These are phyloP conservation scores for Tothia fuscella DNA, from an alignment of 2,329 filamentous ascomycete species.

Conservation along the genomic window DNA sequence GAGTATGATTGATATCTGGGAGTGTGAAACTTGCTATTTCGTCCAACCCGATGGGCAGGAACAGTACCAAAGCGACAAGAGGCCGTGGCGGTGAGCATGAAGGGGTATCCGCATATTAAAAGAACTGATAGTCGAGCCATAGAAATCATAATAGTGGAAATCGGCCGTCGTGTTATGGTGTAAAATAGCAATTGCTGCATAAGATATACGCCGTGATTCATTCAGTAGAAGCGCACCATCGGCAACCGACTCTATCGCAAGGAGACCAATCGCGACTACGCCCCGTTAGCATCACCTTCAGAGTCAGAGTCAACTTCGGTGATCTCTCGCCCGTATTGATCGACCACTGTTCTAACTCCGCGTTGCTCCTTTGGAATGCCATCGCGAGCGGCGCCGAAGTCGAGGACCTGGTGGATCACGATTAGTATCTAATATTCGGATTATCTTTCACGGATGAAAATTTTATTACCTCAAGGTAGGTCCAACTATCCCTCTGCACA, in stretches of 20 bases:
- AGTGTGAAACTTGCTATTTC: too few relatives aligned
- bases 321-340: constrained; percentile 20
- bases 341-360: constrained; percentile 59
- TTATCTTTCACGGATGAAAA: constrained; percentile 25
- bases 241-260: background rate
- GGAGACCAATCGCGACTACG: constrained; percentile 3
- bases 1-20: too few relatives aligned
- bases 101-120: too few relatives aligned
- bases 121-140: too few relatives aligned
- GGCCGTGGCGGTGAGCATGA: too few relatives aligned
- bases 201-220: too few relatives aligned
- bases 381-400: constrained; percentile 90
- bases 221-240: constrained; percentile 5
- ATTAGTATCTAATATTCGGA: constrained; percentile 22
- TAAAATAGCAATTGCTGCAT: too few relatives aligned
- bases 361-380: constrained; percentile 66
- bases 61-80: too few relatives aligned
- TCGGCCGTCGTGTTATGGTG: too few relatives aligned
- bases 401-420: constrained; percentile 58
- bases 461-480: constrained; percentile 98
- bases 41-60: too few relatives aligned
- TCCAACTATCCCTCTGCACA: constrained; percentile 82
- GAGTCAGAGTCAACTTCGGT: constrained; percentile 11
- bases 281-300: constrained; percentile 7
- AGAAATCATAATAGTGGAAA: too few relatives aligned